phyloP scores from a whole-genome alignment of 495 filamentous ascomycete species.

The Viridothelium virens region DNA sequence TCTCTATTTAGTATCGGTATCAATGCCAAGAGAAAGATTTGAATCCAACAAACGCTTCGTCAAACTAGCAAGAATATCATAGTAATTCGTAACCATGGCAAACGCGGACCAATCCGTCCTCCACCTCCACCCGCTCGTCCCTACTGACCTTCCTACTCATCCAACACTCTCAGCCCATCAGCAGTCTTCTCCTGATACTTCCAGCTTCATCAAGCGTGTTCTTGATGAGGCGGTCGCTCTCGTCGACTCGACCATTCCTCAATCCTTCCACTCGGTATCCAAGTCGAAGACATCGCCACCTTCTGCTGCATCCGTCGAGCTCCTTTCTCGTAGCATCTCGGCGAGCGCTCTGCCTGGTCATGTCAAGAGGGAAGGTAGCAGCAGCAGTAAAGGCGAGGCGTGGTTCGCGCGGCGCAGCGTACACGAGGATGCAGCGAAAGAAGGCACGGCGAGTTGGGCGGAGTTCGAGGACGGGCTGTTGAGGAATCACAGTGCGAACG shows the following conservation, averaged over 20 bases:
- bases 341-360: conserved; percentile 34
- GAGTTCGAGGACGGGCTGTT: conserved; percentile 59
- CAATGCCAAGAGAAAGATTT: neutral
- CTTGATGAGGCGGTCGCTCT: conserved; percentile 52
- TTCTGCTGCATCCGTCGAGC: conserved; percentile 40
- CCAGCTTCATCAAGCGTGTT: conserved; percentile 28
- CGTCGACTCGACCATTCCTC: conserved; percentile 40
- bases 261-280: conserved; percentile 36
- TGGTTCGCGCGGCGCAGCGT: conserved; percentile 62
- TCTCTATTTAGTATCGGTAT: neutral
- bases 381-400: conserved; percentile 41
- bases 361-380: conserved; percentile 15
- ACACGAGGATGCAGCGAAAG: conserved; percentile 46
- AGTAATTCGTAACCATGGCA: neutral
- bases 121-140: conserved; percentile 10
- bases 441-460: conserved; percentile 55
- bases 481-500: conserved; percentile 56
- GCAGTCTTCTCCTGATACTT: conserved; percentile 17
- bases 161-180: conserved; percentile 19
- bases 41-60: too few relatives aligned
- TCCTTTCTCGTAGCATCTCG: conserved; percentile 40
- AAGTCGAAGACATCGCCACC: conserved; percentile 42
- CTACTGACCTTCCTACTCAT: conserved; percentile 21
- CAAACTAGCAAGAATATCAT: neutral
- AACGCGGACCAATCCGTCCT: neutral